Evolutionary conservation across 2,329 filamentous ascomycete genomes (phyloP).

Genomic region (Clonostachys chloroleuca): DNA sequence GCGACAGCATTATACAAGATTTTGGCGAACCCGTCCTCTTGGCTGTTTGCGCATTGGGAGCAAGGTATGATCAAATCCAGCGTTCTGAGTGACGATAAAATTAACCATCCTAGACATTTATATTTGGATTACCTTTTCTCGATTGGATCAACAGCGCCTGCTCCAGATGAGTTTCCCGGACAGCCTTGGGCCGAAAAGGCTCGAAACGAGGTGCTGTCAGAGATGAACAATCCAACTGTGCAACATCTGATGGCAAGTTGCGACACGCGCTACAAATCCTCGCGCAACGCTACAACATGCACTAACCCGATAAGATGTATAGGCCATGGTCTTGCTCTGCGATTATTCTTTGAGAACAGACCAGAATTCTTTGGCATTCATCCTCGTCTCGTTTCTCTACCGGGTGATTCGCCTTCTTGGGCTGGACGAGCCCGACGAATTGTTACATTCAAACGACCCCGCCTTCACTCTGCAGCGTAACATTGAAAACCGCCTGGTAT

Average conservation of each 20-base stretch:
- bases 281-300: not conserved
- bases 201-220: constrained; percentile 7
- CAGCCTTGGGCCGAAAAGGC: constrained; percentile 11
- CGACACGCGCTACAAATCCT: not conserved
- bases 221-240: constrained; percentile 9
- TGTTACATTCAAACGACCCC: constrained; percentile 1
- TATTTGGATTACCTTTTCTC: constrained; percentile 7
- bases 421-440: constrained; percentile 8
- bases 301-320: constrained; percentile 1
- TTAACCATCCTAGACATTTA: constrained; percentile 4
- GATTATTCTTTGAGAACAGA: constrained; percentile 13
- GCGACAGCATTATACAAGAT: constrained; percentile 9
- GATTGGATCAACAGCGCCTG: not conserved
- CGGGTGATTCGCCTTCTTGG: constrained; percentile 11
- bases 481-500: constrained; percentile 11
- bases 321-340: constrained; percentile 12
- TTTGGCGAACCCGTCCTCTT: constrained; percentile 14
- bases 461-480: constrained; percentile 7
- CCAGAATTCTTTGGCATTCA: constrained; percentile 12
- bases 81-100: not conserved
- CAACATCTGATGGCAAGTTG: constrained; percentile 12
- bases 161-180: constrained; percentile 6
- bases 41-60: constrained; percentile 14
- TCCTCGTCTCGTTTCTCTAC: constrained; percentile 10
- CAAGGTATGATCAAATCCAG: constrained; percentile 7